Base-by-base conservation (phyloP, 306 rosid genomes). In the Prunus davidiana region DNA sequence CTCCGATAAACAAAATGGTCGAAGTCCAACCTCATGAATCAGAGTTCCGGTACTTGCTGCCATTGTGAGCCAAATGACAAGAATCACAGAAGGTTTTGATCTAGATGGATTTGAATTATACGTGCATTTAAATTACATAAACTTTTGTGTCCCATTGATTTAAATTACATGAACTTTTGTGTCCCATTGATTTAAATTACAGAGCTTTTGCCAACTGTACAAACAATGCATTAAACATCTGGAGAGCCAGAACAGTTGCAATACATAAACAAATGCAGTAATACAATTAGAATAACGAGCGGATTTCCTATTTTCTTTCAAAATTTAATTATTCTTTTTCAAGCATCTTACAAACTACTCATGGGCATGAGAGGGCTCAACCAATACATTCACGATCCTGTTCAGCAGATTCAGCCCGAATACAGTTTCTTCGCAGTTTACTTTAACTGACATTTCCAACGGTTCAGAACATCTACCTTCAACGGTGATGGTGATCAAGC, bases 401-500 rank as follows among this genome's bases (percentile, higher is more conserved):
- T 92, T 96, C 83, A 96, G 84, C 82, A 96, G 84, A 86, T 96
- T 96, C 81, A 92, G 84, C 69, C 97, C 97, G 64, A 96, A 96
- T 25, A 96, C 99, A 27, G 98, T 96, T 80, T 96, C 98, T 80
- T 91, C 98, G 66, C 98, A 92, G 84, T 96, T 96, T 81, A 92
- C 91, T 78, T 91, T 96, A 64, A 91, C 80, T 24, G 89, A 84
- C 74, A 88, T 72, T 68, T 63, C 71, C 81, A 96, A 87, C 46
- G 97, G 91, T n/a, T 91, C 97, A 4, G 80, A 82, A 82, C 98
- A 96, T 86, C 89, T 96, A 78, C 99, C 99, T 81, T 91, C 85
- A 30, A 91, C 87, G 5, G 88, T 92, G 57, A 87, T 65, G 54
- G 96, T 87, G 73, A 96, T 84, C 76, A 91, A 88, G 88, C 98